A percentile compares a stretch with the other conserved stretches of the same genome.
phyloP scores from a whole-genome alignment of 2,329 filamentous ascomycete species.

The Monilinia fructicola region DNA sequence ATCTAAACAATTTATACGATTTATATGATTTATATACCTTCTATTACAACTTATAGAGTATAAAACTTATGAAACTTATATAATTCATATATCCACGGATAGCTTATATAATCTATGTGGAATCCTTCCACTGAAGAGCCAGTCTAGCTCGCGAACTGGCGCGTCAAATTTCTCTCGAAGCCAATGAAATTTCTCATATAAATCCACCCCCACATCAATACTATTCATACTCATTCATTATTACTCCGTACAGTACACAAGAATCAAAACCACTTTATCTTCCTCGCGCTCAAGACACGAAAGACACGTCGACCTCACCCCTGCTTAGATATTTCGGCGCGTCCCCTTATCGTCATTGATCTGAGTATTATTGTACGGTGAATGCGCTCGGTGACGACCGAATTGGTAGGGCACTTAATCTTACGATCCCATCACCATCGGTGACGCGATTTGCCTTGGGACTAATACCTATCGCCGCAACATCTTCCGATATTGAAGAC shows the following conservation, averaged over 20 bases:
- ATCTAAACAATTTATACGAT: too few species aligned
- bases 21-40: too few species aligned
- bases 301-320: conserved; percentile 30
- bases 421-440: not conserved
- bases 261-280: conserved; percentile 32
- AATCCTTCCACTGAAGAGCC: too few species aligned
- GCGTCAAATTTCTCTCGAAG: conserved; percentile 8
- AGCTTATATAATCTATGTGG: too few species aligned
- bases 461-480: conserved; percentile 8
- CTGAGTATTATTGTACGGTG: not conserved
- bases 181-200: conserved; percentile 14
- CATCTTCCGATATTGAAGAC: conserved; percentile 13
- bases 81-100: too few species aligned
- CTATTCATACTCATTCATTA: conserved; percentile 6
- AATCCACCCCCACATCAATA: conserved; percentile 14
- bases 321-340: conserved; percentile 26
- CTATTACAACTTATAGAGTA: too few species aligned
- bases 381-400: conserved; percentile 16
- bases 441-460: conserved; percentile 24
- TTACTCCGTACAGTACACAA: too few species aligned
- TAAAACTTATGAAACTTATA: too few species aligned
- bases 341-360: conserved; percentile 30
- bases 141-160: not conserved
- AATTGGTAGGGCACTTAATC: not conserved
- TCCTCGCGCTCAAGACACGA: conserved; percentile 32